Conservation (phyloP, 2,329 filamentous ascomycete genomes). For the Shiraia bambusicola region DNA sequence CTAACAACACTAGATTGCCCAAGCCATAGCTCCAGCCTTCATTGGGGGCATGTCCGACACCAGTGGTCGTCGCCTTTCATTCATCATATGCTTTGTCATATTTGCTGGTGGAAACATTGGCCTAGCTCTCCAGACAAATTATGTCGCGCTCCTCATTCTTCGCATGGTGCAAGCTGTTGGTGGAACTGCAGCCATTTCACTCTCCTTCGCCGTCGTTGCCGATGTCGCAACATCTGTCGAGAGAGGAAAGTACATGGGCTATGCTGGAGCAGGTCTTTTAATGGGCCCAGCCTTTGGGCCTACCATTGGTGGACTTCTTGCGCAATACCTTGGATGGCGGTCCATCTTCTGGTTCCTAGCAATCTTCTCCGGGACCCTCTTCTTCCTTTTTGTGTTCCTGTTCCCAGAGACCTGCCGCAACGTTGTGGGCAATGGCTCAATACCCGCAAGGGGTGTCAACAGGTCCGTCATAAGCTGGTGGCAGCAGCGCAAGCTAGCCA, state of each 20-base stretch:
- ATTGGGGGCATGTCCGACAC: constrained; percentile 56
- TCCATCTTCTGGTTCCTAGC: constrained; percentile 47
- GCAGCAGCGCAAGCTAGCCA: constrained; percentile 26
- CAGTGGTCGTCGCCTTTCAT: constrained; percentile 54
- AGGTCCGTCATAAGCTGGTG: constrained; percentile 33
- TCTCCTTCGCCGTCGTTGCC: constrained; percentile 70
- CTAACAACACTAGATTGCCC: constrained; percentile 37
- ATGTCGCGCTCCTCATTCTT: constrained; percentile 38
- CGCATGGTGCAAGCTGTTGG: constrained; percentile 45
- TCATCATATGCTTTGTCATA: constrained; percentile 48
- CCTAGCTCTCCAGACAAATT: constrained; percentile 41
- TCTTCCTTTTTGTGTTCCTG: constrained; percentile 41
- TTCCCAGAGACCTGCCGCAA: constrained; percentile 49
- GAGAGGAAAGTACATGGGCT: constrained; percentile 70
- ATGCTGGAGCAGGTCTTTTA: constrained; percentile 58
- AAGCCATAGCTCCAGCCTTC: constrained; percentile 57
- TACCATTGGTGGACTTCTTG: constrained; percentile 36
- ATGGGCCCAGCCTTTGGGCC: constrained; percentile 39
- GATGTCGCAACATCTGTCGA: constrained; percentile 71
- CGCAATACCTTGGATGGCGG: constrained; percentile 41
- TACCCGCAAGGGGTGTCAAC: constrained; percentile 35
- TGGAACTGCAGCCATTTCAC: constrained; percentile 49
- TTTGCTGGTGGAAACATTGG: constrained; percentile 42
- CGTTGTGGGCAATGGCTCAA: constrained; percentile 47
- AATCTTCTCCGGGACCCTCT: constrained; percentile 44